Percentiles rank a stretch among this genome's conserved stretches.
Evolutionary conservation across 768 basidiomycete genomes (phyloP).

Genomic region (Lactifluus rugatus): DNA sequence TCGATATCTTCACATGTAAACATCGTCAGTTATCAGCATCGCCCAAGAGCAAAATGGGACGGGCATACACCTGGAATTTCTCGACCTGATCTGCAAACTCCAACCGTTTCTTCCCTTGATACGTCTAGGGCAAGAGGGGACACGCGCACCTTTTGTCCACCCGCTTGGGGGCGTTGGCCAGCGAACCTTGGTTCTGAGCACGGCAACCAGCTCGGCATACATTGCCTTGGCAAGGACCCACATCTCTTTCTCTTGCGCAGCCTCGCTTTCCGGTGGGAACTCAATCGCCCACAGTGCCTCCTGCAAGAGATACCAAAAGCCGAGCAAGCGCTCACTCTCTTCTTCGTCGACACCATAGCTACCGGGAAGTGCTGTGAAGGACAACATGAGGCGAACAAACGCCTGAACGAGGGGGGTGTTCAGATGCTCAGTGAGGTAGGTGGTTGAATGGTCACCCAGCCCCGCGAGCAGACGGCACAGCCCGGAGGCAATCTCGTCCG

Average conservation of each 20-base stretch:
- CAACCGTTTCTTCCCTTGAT: constrained; percentile 7
- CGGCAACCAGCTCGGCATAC: constrained; percentile 67
- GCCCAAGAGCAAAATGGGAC: background rate
- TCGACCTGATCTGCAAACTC: constrained; percentile 57
- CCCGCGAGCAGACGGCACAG: constrained; percentile 75
- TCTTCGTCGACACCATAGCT: constrained; percentile 79
- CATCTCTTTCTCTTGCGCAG: constrained; percentile 31
- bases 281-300: constrained; percentile 73
- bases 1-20: constrained; percentile 46
- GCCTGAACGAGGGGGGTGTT: constrained; percentile 47
- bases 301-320: constrained; percentile 87
- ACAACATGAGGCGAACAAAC: constrained; percentile 60
- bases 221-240: constrained; percentile 58
- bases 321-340: constrained; percentile 77
- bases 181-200: constrained; percentile 61
- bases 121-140: background rate
- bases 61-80: constrained; percentile 64
- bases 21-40: background rate
- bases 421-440: constrained; percentile 65
- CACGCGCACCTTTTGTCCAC: constrained; percentile 60
- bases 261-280: constrained; percentile 33
- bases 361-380: constrained; percentile 65
- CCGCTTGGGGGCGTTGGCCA: constrained; percentile 48
- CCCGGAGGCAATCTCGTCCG: constrained; percentile 53
- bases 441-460: constrained; percentile 77